Base-by-base conservation (phyloP, 768 basidiomycete genomes). In the Suillus lakei region DNA sequence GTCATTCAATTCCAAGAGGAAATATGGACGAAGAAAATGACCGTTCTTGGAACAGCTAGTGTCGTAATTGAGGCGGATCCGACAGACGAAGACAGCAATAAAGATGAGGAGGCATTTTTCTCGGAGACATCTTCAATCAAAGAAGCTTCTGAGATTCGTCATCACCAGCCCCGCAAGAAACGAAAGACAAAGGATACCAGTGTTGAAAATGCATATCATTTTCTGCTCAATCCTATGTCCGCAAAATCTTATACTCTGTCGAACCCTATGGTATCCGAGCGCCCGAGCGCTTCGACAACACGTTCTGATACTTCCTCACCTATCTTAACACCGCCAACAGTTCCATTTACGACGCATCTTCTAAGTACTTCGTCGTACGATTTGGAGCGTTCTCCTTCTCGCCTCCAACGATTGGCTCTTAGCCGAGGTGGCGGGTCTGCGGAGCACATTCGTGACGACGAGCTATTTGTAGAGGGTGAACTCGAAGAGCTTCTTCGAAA, bases 401-500 rank as follows among this genome's bases (percentile, higher is more conserved):
- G 92, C 39, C 82, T 94, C 10, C 90, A 92, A 67, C 76, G 88
- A 32, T 82, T 94, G 39, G 77, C 82, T 0, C 78, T 81, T 13
- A 79, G 81, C 54, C 88, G 90, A 51, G 89, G 91, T 53, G 88
- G 88, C 41, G 82, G 81, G 55, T 79, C 78, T 7, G 80, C 76
- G 41, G 78, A 79, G 28, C 76, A 82, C 26, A 85, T 94, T 23
- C 67, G 70, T 2, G 92, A 95, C 66, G 88, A 91, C 9, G 92
- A 93, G 64, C 77, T 94, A 28, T 92, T 94, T 65, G 83, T 77
- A 4, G 83, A 85, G 36, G 89, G 87, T 3, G 92, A 94, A 74
- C 73, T 91, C 32, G 91, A 92, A 62, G 82, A 78, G 23, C 61
- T 91, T 34, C 68, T 91, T 26, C 78, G 92, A 63, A 77, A 70